Base-by-base conservation (phyloP, 495 filamentous ascomycete genomes). In the Glutinoglossum americanum region DNA sequence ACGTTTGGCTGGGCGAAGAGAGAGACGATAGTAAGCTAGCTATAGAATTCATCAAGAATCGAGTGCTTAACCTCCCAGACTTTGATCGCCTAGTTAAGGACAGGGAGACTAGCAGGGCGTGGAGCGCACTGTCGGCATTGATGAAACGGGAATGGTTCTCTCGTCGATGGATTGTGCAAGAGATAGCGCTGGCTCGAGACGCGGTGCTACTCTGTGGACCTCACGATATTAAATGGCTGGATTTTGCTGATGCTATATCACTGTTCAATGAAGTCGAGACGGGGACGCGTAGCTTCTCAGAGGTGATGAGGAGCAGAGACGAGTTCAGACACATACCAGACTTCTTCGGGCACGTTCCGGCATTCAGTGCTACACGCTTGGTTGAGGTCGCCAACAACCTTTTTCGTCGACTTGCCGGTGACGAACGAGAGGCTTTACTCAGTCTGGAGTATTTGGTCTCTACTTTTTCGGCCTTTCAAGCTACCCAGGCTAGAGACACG, bases 381-480 rank as follows among this genome's bases (percentile, higher is more conserved):
- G 64, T 65, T 7, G 53, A 66, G 9, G 54, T 57, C n/a, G 51
- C 61, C 1, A 58, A 48, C 54, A 65, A 65, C n/a, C 10, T 67
- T 0, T 61, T 62, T 27, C 60, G 65, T 11, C 4, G 32, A 35
- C 21, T 48, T 55, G 26, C 2, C 5, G 19, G 26, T 15, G 21
- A 37, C 1, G 51, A 41, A 21, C 28, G 54, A 28, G 49, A 56
- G 44, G 3, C n/a, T 6, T 17, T 56, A 3, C 11, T 56, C 1
- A 51, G 25, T n/a, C 32, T 62, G 5, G 61, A 62, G 32, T 47
- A 19, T 0, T 39, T 62, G 0, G 59, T 62, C 0, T 62, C 51
- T 3, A 60, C 3, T 10, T 48, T 62, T 3, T 23, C 23, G 1
- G 1, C 3, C 1, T 62, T 58, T 47, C 0, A 60, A 3, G 60